Evolutionary conservation across 768 basidiomycete species (phyloP).

Genomic region (Tephrocybe sp.): DNA sequence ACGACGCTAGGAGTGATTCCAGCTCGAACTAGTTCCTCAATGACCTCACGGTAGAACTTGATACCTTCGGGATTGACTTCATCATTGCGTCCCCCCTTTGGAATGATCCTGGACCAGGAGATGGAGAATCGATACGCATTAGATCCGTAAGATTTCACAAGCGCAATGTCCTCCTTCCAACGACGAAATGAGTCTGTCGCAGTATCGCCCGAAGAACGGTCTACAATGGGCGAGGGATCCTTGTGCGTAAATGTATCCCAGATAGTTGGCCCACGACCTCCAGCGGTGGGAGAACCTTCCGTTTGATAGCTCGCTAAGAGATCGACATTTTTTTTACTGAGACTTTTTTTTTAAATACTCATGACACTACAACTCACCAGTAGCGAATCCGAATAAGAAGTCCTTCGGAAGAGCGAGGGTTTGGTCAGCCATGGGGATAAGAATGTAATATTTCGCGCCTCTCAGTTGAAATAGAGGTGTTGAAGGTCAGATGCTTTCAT

Average conservation of each 20-base stretch:
- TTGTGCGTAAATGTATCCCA: constrained; percentile 71
- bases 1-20: constrained; percentile 67
- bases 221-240: constrained; percentile 49
- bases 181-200: constrained; percentile 68
- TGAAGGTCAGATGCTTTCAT: no score
- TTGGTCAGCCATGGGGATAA: not conserved
- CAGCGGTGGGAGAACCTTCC: constrained; percentile 58
- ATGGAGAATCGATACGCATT: constrained; percentile 75
- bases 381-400: constrained; percentile 34
- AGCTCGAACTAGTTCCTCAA: constrained; percentile 57
- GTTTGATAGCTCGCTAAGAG: constrained; percentile 64
- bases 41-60: constrained; percentile 60
- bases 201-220: constrained; percentile 60
- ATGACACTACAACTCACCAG: constrained; percentile 20
- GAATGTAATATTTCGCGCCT: not conserved
- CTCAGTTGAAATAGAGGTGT: not conserved
- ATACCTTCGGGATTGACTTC: constrained; percentile 64
- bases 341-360: not conserved
- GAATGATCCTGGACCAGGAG: constrained; percentile 72
- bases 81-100: constrained; percentile 59
- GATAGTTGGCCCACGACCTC: constrained; percentile 60
- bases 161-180: constrained; percentile 63
- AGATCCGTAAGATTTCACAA: constrained; percentile 61
- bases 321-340: not conserved
- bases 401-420: constrained; percentile 22